A percentile compares a stretch with the other conserved stretches of the same genome.
phyloP scores from a whole-genome alignment of 2,329 filamentous ascomycete genomes.

The Pseudogymnoascus sp. region DNA sequence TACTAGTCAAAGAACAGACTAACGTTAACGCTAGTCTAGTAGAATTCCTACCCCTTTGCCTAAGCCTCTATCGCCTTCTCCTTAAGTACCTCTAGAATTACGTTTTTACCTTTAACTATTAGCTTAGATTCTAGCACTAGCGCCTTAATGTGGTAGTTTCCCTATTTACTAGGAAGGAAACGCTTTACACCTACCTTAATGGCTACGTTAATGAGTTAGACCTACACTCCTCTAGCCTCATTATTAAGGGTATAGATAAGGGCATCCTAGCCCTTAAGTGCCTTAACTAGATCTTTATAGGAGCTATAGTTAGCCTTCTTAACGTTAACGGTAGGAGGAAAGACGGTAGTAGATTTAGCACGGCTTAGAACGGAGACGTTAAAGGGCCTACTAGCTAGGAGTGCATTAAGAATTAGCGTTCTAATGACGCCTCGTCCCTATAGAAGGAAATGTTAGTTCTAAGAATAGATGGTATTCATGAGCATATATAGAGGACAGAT shows the following conservation, averaged over 20 bases:
- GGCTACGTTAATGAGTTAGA: conserved; percentile 46
- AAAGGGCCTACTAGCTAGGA: conserved; percentile 24
- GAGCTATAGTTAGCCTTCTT: conserved; percentile 16
- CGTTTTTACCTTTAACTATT: conserved; percentile 29
- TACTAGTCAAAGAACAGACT: conserved; percentile 21
- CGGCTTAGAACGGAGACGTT: conserved; percentile 29
- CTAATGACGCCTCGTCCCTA: conserved; percentile 27
- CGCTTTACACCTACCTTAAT: conserved; percentile 50
- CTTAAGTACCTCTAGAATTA: conserved; percentile 27
- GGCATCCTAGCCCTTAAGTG: conserved; percentile 20
- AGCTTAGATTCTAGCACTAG: conserved; percentile 18
- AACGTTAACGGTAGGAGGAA: conserved; percentile 19
- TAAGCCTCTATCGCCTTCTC: conserved; percentile 17
- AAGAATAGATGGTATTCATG: neutral
- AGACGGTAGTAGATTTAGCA: conserved; percentile 20
- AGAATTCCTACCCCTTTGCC: conserved; percentile 15
- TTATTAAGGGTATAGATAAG: conserved; percentile 15
- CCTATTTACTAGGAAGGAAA: conserved; percentile 53
- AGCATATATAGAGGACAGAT: neutral
- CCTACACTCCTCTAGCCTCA: conserved; percentile 3
- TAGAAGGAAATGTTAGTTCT: neutral
- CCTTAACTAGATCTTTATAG: conserved; percentile 22
- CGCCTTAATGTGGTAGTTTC: conserved; percentile 13
- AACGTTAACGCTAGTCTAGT: conserved; percentile 28
- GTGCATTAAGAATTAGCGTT: conserved; percentile 24